Percentiles rank a stretch among this genome's conserved stretches.
These are phyloP conservation scores for Penicillium lagena DNA, from an alignment of 495 filamentous ascomycete species.

Conservation along the genomic window DNA sequence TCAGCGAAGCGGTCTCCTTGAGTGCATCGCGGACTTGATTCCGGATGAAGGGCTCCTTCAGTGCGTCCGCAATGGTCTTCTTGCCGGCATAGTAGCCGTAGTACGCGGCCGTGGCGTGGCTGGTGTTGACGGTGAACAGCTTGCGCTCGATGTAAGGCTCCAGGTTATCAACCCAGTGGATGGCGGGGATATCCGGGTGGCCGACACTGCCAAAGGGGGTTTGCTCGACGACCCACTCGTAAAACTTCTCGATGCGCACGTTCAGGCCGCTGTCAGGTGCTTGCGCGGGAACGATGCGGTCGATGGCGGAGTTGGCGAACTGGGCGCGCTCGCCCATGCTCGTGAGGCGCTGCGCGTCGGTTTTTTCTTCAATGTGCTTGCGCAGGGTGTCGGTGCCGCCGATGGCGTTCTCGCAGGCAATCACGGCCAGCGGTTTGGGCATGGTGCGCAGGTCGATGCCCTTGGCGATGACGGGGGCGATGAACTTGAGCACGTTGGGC, in stretches of 20 bases:
- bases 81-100: conserved; percentile 80
- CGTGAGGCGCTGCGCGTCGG: conserved; percentile 49
- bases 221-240: conserved; percentile 93
- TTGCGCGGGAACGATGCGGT: conserved; percentile 92
- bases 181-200: conserved; percentile 72
- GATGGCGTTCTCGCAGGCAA: conserved; percentile 97
- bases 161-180: conserved; percentile 88
- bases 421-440: conserved; percentile 74
- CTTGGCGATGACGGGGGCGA: conserved; percentile 89
- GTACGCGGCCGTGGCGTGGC: conserved; percentile 96
- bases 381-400: conserved; percentile 81
- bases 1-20: conserved; percentile 75
- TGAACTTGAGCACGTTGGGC: conserved; percentile 90
- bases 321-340: conserved; percentile 60
- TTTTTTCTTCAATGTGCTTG: conserved; percentile 73
- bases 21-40: conserved; percentile 68
- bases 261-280: conserved; percentile 71
- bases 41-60: conserved; percentile 63
- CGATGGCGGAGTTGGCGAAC: conserved; percentile 95
- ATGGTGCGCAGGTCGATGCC: conserved; percentile 70
- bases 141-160: conserved; percentile 97
- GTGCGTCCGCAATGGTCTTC: conserved; percentile 77
- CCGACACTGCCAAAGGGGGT: conserved; percentile 64
- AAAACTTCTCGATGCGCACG: conserved; percentile 95
- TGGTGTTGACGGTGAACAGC: conserved; percentile 97